phyloP scores from a whole-genome alignment of 2,329 filamentous ascomycete genomes.

The Diplodia sapinea region DNA sequence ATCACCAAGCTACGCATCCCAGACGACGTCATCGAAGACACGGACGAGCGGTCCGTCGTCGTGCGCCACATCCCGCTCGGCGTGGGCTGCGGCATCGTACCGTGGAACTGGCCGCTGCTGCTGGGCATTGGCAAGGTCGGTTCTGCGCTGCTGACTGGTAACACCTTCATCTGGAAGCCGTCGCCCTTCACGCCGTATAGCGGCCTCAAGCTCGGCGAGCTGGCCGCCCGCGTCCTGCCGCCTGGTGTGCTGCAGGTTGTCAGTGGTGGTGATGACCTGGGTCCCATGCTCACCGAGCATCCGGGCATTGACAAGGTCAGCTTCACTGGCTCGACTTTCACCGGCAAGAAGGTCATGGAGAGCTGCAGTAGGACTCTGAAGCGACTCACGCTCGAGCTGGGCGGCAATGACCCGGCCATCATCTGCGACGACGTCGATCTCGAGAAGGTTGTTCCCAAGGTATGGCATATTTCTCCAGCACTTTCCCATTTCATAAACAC shows the following conservation, averaged over 20 bases:
- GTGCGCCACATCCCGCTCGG: conserved; percentile 56
- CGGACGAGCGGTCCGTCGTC: conserved; percentile 55
- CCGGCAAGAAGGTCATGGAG: conserved; percentile 65
- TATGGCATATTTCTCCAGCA: not conserved
- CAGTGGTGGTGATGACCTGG: conserved; percentile 64
- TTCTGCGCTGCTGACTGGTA: conserved; percentile 63
- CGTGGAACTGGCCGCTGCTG: conserved; percentile 59
- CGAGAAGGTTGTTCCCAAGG: conserved; percentile 46
- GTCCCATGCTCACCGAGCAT: conserved; percentile 64
- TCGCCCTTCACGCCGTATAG: conserved; percentile 63
- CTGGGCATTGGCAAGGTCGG: conserved; percentile 61
- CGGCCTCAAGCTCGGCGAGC: conserved; percentile 63
- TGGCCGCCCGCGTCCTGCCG: conserved; percentile 63
- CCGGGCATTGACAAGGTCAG: conserved; percentile 65
- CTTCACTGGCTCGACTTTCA: conserved; percentile 67
- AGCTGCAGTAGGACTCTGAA: conserved; percentile 63
- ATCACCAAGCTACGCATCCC: conserved; percentile 44
- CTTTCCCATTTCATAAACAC: too few species aligned
- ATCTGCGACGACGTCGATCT: conserved; percentile 61
- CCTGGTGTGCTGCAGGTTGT: conserved; percentile 66
- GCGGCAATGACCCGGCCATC: conserved; percentile 67
- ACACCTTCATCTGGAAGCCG: conserved; percentile 62
- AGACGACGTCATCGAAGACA: conserved; percentile 50
- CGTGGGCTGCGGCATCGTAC: conserved; percentile 49
- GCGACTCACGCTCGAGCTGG: conserved; percentile 64